Evolutionary conservation across 768 basidiomycete species (phyloP), one percentile per base, ranked within the genome.

Genomic region (Amanita molliuscula): DNA sequence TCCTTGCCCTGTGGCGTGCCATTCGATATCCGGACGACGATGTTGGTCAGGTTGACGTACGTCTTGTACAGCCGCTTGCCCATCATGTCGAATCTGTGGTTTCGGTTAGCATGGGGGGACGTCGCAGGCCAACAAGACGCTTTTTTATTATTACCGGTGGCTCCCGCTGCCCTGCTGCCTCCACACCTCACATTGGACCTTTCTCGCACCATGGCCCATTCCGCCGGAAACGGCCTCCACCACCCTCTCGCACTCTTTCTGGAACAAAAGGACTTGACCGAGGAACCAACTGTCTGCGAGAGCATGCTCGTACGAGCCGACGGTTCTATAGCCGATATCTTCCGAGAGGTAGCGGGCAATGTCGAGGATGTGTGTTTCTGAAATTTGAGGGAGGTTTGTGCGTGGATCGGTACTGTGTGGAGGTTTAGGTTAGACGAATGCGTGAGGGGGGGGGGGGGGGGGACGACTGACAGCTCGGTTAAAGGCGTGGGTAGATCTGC

Each of bases 131-230:
- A 8, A 4, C 2, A 29, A 6, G 25, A 18, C 43, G 7, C 10
- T 16, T 4, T 26, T 36, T 29, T 18, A 8, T 28, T 68, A 83
- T 58, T 56, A 92, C 90, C 88, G 71, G 69, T 95, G 92, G 55
- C 77, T 83, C 3, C 93, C 92, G 54, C 81, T 88, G 2, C 93
- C 92, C 56, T 84, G 75, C 65, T 96, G 94, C 50, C 84, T 72
- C 87, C 89, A 95, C 0, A 94, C 81, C 59, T 96, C 91, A 58
- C 95, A 93, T 60, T 94, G 74, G n/a, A 95, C 67, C 40, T 82
- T 82, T 42, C 82, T 68, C 53, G 71, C 65, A 1, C 81, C 68
- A 9, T 7, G 16, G 53, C 71, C 65, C 2, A 60, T 68, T 35
- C 60, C 46, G 8, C 20, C 35, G 25, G 45, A 33, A 36, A 23